Evolutionary conservation across 805 yeast genomes (phyloP), one percentile per base, ranked within the genome.

Genomic region (Candida fluviatilis): DNA sequence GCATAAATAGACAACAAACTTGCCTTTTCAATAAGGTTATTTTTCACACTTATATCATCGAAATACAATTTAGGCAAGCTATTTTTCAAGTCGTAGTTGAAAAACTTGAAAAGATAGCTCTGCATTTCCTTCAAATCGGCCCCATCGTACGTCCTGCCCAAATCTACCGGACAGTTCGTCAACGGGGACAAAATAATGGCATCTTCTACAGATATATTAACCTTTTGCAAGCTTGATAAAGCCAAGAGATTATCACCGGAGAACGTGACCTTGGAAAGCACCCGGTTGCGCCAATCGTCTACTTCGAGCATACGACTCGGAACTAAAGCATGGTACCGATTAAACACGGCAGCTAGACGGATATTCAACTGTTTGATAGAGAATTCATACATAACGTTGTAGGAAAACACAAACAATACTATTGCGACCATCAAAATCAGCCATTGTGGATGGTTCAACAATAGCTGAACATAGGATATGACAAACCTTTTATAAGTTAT

Each of bases 351-450:
- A 11, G 56, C 48, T 29, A 59, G 37, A 13, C 43, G 45, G 7
- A 51, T 46, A 38, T 58, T 60, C 37, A 59, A 29, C 14, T 47
- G 47, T 35, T 50, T 51, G 28, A 64, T 50, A 6, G 65, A 51
- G 32, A 56, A 51, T 39, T 64, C 69, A 41, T 66, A 66, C n/a
- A 54, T 35, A 8, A 64, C 54, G 38, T 58, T 54, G 49, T 64
- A 67, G 1, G 69, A 59, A n/a, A 62, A 32, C 2, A 58, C 45
- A 39, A 64, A 66, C 18, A 58, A 47, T 7, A 56, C 19, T 15
- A 65, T 34, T 5, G 63, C 50, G 13, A 70, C 68, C 8, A 62
- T 17, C 31, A 65, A 34, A 13, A 67, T 62, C 31, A 51, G 39
- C 6, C 49, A 24, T 31, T 50, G 51, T 2, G 72, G 70, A 26